Evolutionary conservation across 345 rosid genomes (phyloP), one percentile per base, ranked within the genome.

Genomic region (Orychophragmus violaceus): DNA sequence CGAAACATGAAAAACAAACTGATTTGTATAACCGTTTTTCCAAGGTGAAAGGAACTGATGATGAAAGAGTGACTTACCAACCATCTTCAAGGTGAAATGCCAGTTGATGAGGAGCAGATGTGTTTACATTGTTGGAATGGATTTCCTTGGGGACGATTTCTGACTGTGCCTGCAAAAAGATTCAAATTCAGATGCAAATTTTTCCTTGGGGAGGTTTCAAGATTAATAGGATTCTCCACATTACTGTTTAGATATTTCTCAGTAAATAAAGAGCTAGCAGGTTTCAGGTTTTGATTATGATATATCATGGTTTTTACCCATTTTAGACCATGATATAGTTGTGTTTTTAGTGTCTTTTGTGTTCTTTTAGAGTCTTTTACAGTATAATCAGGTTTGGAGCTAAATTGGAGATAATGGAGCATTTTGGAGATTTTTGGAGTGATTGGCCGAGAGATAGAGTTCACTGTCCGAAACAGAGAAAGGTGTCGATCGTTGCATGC

Each of bases 1-100:
- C 37, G 60, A 13, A 23, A 55, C 45, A 29, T 56, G 59, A 39
- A 61, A 13, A 27, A 53, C n/a, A 52, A n/a, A n/a, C n/a, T n/a
- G n/a, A n/a, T n/a, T 7, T 6, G 37, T 49, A 45, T 17, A 27
- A 33, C 36, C 39, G 9, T 56, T 19, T 72, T 14, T 1, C 24
- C 44, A 6, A 25, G 22, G 28, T 19, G 28, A 56, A 14, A 57
- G 36, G 45, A 66, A 41, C 24, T 59, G 32, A 36, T 39, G 30
- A 32, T 61, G 63, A 59, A 30, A 39, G 41, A 23, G 21, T 33
- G 60, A 80, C 95, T 37, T 80, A 90, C 98, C 97, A 93, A 59
- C 97, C 97, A 81, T 86, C 88, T 50, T 88, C 87, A 36, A 90
- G 94, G 80, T 93, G 98, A 77, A 93, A 93, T 25, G 90, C 96